Percentiles rank a stretch among this genome's conserved stretches.
Conservation (phyloP, 1,139 yeast genomes). For the Entelexis sorbosivorans region DNA sequence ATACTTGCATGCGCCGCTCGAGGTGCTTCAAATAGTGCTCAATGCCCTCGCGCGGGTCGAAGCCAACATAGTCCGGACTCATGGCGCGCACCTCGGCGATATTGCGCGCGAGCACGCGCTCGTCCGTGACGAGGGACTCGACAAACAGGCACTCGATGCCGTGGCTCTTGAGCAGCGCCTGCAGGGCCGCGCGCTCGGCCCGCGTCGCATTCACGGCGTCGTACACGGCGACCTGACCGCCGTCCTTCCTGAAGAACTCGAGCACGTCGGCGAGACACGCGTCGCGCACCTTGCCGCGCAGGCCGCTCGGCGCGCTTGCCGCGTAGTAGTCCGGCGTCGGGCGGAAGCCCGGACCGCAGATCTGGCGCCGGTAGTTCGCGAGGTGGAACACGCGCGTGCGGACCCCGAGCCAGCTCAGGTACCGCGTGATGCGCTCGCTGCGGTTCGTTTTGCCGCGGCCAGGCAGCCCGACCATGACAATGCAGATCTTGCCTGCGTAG, state of each 20-base stretch:
- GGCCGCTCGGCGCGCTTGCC: slow-evolving; percentile 39
- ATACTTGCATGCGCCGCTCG: slow-evolving; percentile 35
- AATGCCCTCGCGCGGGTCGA: slow-evolving; percentile 44
- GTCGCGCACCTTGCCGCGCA: slow-evolving; percentile 50
- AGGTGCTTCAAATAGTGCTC: slow-evolving; percentile 38
- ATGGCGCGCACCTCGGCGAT: slow-evolving; percentile 70
- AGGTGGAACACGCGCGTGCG: slow-evolving; percentile 84
- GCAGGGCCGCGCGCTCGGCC: slow-evolving; percentile 51
- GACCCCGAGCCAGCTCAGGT: slow-evolving; percentile 87
- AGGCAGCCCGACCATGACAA: slow-evolving; percentile 85
- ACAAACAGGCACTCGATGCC: slow-evolving; percentile 74
- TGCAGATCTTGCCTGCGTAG: slow-evolving; percentile 90
- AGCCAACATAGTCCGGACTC: slow-evolving; percentile 75
- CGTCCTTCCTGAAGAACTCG: slow-evolving; percentile 55
- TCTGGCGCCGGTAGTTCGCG: slow-evolving; percentile 73
- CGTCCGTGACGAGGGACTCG: slow-evolving; percentile 76
- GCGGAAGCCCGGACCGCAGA: slow-evolving; percentile 40
- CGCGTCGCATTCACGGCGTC: slow-evolving; percentile 88
- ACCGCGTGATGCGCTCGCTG: slow-evolving; percentile 82
- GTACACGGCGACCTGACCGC: slow-evolving; percentile 87
- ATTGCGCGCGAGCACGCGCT: slow-evolving; percentile 55
- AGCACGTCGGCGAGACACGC: slow-evolving; percentile 62
- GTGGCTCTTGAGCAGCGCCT: slow-evolving; percentile 42
- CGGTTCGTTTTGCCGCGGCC: slow-evolving; percentile 94
- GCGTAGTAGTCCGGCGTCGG: slow-evolving; percentile 48